A percentile compares a stretch with the other conserved stretches of the same genome.
Evolutionary conservation across 2,329 filamentous ascomycete species (phyloP).

Genomic region (Didymosphaeria variabile): DNA sequence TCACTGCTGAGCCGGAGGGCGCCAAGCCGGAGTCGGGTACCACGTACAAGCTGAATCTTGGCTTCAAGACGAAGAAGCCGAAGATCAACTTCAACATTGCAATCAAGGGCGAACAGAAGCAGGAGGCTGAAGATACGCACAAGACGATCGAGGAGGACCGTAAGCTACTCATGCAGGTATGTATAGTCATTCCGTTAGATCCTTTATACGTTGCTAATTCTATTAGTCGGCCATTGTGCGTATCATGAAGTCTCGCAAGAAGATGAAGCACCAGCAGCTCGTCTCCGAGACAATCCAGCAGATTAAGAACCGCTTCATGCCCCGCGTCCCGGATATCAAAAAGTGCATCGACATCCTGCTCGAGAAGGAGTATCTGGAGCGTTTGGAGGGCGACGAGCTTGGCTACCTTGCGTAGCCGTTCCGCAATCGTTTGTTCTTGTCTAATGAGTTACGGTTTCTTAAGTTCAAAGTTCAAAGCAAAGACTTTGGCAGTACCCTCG

Average conservation of each 20-base stretch:
- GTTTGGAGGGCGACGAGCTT: conserved; percentile 91
- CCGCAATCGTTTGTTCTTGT: conserved; percentile 10
- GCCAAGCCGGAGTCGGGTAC: conserved; percentile 82
- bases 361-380: conserved; percentile 98
- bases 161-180: conserved; percentile 94
- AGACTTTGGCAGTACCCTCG: neutral
- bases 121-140: conserved; percentile 95
- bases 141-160: conserved; percentile 99
- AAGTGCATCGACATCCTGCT: conserved; percentile 99
- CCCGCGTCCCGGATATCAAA: conserved; percentile 95
- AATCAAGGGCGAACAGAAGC: conserved; percentile 95
- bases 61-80: conserved; percentile 98
- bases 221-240: conserved; percentile 92
- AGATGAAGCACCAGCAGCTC: conserved; percentile 95
- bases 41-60: conserved; percentile 84
- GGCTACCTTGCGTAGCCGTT: conserved; percentile 80
- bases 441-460: conserved; percentile 19
- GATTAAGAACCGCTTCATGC: conserved; percentile 90
- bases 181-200: conserved; percentile 45
- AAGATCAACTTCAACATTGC: conserved; percentile 95
- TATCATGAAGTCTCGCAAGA: conserved; percentile 99
- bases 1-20: conserved; percentile 74
- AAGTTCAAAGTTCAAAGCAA: neutral
- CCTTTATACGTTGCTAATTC: conserved; percentile 38
- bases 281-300: conserved; percentile 96